Base-by-base conservation (phyloP, 768 basidiomycete genomes). In the Leccinum disarticulatum region DNA sequence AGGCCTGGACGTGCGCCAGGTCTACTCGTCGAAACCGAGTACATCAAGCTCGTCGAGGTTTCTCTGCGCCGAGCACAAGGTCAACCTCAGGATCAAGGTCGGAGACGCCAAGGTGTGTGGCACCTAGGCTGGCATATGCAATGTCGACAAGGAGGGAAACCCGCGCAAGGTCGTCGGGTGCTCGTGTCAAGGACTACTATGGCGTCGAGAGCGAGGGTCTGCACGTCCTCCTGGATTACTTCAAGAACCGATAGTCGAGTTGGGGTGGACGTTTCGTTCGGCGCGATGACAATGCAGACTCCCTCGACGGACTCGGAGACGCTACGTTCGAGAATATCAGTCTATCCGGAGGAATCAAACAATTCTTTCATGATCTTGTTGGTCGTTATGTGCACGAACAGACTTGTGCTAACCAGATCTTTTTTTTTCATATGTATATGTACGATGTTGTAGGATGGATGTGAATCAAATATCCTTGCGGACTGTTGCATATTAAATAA, bases 21-120 rank as follows among this genome's bases (percentile, higher is more conserved):
- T 95, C 58, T 98, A 61, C 89, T 99, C 70, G 95, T 98, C 74
- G 96, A 99, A 81, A 92, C 95, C 66, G 96, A 98, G 80, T 98
- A 99, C 85, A 92, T 25, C 25, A 25, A 25, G 25, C 25, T 25
- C 25, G 25, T 25, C 25, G 25, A 25, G 25, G 25, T 25, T 25
- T 25, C 25, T 25, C 25, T 25, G 25, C 3, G 25, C 25, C 25
- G 25, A 25, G 25, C 25, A 25, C 25, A 25, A 25, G 25, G 25
- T 25, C 25, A 25, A 25, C 25, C 25, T 25, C 25, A 25, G 25
- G 25, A 25, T 25, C 25, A 25, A 25, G 25, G 25, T 25, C 3
- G 25, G 25, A 25, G 25, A 25, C 25, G 25, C 25, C 25, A 25
- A 25, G 25, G 25, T 25, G 22, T 22, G 22, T 22, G 1, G 22